phyloP scores from a whole-genome alignment of 202 grass and related monocot species.

The Panicum virgatum region DNA sequence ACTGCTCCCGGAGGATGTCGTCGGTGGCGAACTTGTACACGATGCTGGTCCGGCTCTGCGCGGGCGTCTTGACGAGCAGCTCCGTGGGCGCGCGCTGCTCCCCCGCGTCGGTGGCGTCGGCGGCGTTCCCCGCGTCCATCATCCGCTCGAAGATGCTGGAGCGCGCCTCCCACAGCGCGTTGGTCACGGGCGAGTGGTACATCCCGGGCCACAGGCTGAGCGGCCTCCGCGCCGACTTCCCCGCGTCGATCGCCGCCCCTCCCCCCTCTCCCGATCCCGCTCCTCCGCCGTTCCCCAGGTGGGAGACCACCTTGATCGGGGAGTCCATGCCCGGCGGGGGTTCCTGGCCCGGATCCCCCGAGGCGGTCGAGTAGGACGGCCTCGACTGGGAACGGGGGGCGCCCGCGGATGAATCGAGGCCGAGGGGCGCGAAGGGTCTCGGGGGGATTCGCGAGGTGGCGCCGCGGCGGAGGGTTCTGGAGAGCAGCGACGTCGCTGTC shows the following conservation, averaged over 20 bases:
- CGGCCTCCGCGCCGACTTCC: constrained; percentile 70
- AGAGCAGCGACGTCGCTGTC: constrained; percentile 38
- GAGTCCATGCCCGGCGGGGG: constrained; percentile 51
- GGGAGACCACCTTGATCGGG: constrained; percentile 60
- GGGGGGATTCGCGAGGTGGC: constrained; percentile 9
- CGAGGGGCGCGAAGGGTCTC: neutral
- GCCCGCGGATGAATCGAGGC: constrained; percentile 24
- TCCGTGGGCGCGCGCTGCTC: constrained; percentile 58
- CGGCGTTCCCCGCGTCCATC: constrained; percentile 47
- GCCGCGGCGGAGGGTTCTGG: constrained; percentile 25
- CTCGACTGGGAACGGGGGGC: neutral
- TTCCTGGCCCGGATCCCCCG: constrained; percentile 38
- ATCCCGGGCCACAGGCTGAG: constrained; percentile 94
- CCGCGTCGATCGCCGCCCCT: constrained; percentile 52
- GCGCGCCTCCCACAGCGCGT: constrained; percentile 87
- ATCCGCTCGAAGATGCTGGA: constrained; percentile 94
- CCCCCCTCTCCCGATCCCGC: neutral
- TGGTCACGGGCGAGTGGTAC: constrained; percentile 97
- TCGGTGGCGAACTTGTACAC: constrained; percentile 82
- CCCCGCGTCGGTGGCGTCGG: neutral
- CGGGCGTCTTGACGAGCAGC: constrained; percentile 75
- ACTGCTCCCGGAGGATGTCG: constrained; percentile 87
- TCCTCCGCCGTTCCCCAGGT: constrained; percentile 14
- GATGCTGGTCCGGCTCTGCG: constrained; percentile 78
- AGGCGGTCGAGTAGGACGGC: neutral